Base-by-base conservation (phyloP, 108 stramenopile species). In the Nannochloropsis gaditana region DNA sequence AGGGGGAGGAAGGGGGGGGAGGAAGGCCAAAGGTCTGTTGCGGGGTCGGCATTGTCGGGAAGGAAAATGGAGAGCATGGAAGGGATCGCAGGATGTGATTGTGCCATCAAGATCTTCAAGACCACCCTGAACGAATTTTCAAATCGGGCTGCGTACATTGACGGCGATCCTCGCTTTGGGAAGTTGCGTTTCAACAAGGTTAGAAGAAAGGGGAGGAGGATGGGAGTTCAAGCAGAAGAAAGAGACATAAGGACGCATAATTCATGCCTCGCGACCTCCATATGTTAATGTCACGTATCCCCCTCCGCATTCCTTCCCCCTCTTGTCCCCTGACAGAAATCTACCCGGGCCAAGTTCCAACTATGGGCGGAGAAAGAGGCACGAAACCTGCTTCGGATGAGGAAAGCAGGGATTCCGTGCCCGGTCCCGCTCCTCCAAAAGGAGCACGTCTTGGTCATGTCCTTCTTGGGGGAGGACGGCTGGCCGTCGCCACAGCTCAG, bases 41-140 rank as follows among this genome's bases (percentile, higher is more conserved):
- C 59, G 15, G 59, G 59, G 59, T 44, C n/a, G 83, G 9, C 9
- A 9, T 41, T 4, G 9, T 73, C 59, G 59, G 15, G 0, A n/a
- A n/a, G 19, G 59, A 73, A n/a, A n/a, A n/a, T n/a, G 59, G 59
- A n/a, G n/a, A n/a, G 59, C 19, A 73, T 15, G 59, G 59, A 73
- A n/a, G 59, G 59, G n/a, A n/a, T 15, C 19, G 21, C 9, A n/a
- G 59, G 59, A n/a, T 73, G 59, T n/a, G 59, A 73, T 73, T 19
- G 42, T 19, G 90, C 90, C 2, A 44, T 91, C 4, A 91, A 91
- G 86, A 83, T 91, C 9, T 91, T 91, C 86, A 87, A 87, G 50
- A 89, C 91, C 21, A 91, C 91, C 9, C 21, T 91, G 87, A 91
- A 85, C 86, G 90, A 91, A 83, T 91, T 91, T 21, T 84, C 80